phyloP scores from a whole-genome alignment of 768 basidiomycete genomes.

The Tricholoma terreum region DNA sequence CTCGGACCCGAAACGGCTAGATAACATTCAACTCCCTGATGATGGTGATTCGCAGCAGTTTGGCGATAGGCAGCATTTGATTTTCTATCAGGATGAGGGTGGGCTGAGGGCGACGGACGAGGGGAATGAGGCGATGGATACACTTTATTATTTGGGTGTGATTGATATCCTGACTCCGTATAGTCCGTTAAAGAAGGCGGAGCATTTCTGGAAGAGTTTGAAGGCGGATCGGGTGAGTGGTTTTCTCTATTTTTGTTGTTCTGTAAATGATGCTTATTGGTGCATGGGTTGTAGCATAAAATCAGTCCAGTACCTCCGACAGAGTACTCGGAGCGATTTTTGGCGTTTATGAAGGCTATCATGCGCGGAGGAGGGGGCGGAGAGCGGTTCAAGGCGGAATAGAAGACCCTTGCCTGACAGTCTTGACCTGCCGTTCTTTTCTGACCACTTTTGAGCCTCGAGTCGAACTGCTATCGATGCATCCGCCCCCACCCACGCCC shows the following conservation, averaged over 20 bases:
- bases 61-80: conserved; percentile 67
- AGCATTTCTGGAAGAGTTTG: conserved; percentile 92
- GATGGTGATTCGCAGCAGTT: conserved; percentile 24
- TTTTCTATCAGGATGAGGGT: conserved; percentile 97
- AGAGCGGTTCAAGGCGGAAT: conserved; percentile 39
- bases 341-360: conserved; percentile 78
- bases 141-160: conserved; percentile 91
- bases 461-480: no score
- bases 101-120: conserved; percentile 91
- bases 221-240: conserved; percentile 80
- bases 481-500: no score
- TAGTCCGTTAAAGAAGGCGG: conserved; percentile 67
- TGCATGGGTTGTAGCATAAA: conserved; percentile 62
- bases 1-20: conserved; percentile 75
- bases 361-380: conserved; percentile 80
- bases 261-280: conserved; percentile 8
- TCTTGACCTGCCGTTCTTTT: not conserved
- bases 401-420: not conserved
- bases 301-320: conserved; percentile 89
- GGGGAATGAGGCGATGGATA: conserved; percentile 64
- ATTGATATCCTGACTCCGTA: conserved; percentile 98
- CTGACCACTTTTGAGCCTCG: no score
- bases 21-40: conserved; percentile 19
- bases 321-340: conserved; percentile 90
- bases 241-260: not conserved